phyloP scores from a whole-genome alignment of 1,284 basidiomycete genomes.

The Termitomyces sp. region DNA sequence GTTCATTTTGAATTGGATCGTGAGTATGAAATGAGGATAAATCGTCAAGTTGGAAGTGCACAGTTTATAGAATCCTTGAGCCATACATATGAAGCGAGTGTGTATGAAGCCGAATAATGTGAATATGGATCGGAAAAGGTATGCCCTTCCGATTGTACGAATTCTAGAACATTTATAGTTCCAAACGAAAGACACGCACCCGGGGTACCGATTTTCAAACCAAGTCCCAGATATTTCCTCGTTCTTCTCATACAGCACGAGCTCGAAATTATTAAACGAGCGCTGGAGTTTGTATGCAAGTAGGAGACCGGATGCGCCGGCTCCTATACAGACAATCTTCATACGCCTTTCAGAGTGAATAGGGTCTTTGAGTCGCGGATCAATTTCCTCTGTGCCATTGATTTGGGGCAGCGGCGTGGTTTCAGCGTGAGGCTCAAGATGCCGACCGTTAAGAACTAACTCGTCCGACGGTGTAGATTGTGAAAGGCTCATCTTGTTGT shows the following conservation, averaged over 20 bases:
- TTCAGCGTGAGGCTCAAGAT: background rate
- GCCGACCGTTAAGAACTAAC: background rate
- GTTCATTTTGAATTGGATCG: background rate
- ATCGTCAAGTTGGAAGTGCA: too few species aligned
- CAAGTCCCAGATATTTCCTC: conserved; percentile 26
- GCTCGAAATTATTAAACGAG: conserved; percentile 26
- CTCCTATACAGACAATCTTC: conserved; percentile 27
- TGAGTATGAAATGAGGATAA: background rate
- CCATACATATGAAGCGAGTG: too few species aligned
- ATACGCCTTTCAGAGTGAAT: conserved; percentile 24
- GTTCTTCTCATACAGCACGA: conserved; percentile 29
- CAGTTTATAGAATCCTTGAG: too few species aligned
- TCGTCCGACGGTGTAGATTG: background rate
- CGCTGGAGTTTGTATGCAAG: conserved; percentile 31
- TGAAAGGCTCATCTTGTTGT: background rate
- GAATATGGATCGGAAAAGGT: background rate
- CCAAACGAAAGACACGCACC: background rate
- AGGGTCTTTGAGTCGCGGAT: conserved; percentile 17
- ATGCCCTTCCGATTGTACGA: background rate
- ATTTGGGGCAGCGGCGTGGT: background rate
- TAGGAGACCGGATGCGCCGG: conserved; percentile 29
- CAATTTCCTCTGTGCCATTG: background rate
- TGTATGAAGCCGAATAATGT: too few species aligned
- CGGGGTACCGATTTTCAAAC: conserved; percentile 24
- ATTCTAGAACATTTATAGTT: too few species aligned